phyloP scores from a whole-genome alignment of 2,329 filamentous ascomycete species.

The Alternaria hordeiaustralica region DNA sequence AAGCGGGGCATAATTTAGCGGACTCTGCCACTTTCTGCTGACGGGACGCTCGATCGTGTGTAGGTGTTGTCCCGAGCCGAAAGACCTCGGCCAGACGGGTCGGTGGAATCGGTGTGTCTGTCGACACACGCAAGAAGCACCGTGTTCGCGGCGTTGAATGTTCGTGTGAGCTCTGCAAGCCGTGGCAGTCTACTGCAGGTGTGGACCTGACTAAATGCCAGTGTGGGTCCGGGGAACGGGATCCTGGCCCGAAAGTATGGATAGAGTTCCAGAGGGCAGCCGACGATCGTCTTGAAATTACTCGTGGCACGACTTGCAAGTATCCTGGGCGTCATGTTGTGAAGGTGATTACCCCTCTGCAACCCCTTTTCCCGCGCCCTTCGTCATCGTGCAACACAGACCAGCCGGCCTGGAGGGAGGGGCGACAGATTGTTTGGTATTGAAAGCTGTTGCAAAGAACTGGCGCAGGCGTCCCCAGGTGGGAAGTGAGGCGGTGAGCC shows the following conservation, averaged over 20 bases:
- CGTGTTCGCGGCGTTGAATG: neutral
- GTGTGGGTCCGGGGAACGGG: slow-evolving; percentile 48
- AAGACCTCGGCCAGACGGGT: neutral
- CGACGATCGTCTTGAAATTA: slow-evolving; percentile 43
- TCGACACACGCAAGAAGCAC: slow-evolving; percentile 1
- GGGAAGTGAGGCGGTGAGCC: slow-evolving; percentile 35
- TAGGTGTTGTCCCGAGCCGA: slow-evolving; percentile 5
- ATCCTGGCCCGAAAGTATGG: slow-evolving; percentile 43
- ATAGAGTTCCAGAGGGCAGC: slow-evolving; percentile 37
- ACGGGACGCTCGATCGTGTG: slow-evolving; percentile 10
- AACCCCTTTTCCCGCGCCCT: slow-evolving; percentile 30
- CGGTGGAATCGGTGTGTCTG: slow-evolving; percentile 1
- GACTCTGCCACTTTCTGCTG: slow-evolving; percentile 15
- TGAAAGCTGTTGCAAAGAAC: slow-evolving; percentile 21
- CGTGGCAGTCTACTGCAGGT: slow-evolving; percentile 24
- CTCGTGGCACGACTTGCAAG: slow-evolving; percentile 29
- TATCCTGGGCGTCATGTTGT: slow-evolving; percentile 31
- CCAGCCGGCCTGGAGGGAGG: slow-evolving; percentile 8
- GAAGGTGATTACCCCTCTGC: neutral
- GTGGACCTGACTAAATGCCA: slow-evolving; percentile 24
- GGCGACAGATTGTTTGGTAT: slow-evolving; percentile 16
- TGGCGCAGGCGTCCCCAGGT: slow-evolving; percentile 12
- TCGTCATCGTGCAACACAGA: slow-evolving; percentile 35
- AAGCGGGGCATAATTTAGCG: slow-evolving; percentile 25
- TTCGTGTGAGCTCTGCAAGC: slow-evolving; percentile 8